Evolutionary conservation across 2,329 filamentous ascomycete species (phyloP).

Genomic region (Apiospora hydei): DNA sequence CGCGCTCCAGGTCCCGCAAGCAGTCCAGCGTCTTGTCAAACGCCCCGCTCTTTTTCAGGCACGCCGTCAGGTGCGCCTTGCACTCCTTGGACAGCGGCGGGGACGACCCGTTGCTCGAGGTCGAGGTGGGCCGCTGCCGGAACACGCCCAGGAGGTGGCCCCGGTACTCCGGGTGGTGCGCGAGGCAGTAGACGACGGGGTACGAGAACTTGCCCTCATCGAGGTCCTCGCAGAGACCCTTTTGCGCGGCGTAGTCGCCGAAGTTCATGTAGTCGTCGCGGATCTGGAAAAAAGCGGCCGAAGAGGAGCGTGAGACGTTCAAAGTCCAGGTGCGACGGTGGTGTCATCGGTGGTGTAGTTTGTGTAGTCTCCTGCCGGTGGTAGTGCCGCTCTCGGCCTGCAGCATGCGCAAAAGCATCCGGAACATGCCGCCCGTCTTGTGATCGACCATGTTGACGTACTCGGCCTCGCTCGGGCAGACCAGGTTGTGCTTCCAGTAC

Average conservation of each 20-base stretch:
- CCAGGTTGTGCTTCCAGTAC: conserved; percentile 54
- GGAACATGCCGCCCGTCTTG: conserved; percentile 56
- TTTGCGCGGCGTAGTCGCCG: neutral
- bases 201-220: conserved; percentile 11
- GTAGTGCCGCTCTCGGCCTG: conserved; percentile 43
- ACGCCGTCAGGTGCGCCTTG: neutral
- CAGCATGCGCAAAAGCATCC: conserved; percentile 53
- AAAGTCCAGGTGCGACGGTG: conserved; percentile 40
- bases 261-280: conserved; percentile 69
- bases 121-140: conserved; percentile 10
- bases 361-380: too few species aligned
- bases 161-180: conserved; percentile 7
- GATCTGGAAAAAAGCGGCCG: conserved; percentile 67
- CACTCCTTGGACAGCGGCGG: conserved; percentile 7
- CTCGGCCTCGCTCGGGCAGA: conserved; percentile 53
- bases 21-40: neutral
- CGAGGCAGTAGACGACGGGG: conserved; percentile 7
- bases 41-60: neutral
- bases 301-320: conserved; percentile 65
- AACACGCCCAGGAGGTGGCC: conserved; percentile 7
- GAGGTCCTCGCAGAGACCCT: conserved; percentile 13
- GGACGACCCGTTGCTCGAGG: neutral
- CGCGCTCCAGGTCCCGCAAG: neutral
- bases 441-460: conserved; percentile 57
- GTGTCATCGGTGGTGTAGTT: too few species aligned